Evolutionary conservation across 1,139 yeast species (phyloP), one percentile per base, ranked within the genome.

Genomic region (Candida sanyaensis): DNA sequence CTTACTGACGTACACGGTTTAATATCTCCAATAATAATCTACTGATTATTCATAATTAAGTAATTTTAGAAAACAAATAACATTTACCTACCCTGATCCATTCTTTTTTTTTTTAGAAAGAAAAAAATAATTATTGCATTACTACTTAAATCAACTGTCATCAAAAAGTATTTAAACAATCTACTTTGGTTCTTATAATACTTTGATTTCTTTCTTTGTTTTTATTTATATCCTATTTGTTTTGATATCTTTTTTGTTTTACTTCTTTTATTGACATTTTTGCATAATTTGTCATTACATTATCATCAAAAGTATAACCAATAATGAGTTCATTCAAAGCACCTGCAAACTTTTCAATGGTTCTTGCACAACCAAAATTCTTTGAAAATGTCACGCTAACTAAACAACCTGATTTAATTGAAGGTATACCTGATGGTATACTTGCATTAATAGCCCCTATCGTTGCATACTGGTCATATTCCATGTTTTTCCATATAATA

Each of bases 381-480:
- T 42, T 23, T 13, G 54, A 52, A 5, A 48, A 46, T 13, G 26
- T 54, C 10, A 43, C 42, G 6, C 31, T 52, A 11, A 44, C 47
- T 6, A 44, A 30, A 23, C 47, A 52, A 38, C 53, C 55, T 8
- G 50, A 46, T 34, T 43, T 55, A 34, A 50, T 55, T 12, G 47
- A 75, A 1, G 87, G 88, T 26, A 65, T 86, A 43, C 82, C 88
- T 11, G 99, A 92, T 66, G 88, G 87, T 33, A 63, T 84, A 24
- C 63, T 90, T 45, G 88, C 97, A 0, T 69, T 92, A 42, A 69
- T 81, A 4, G 75, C 84, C 2, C 98, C 99, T 1, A 78, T 92
- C 2, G 72, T 83, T 5, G 92, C 86, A 3, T 93, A 93, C 67
- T 93, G 98, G 98, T 47, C 70, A 1, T 83, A 85, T 60, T 86